Evolutionary conservation across 306 rosid species (phyloP), one percentile per base, ranked within the genome.

Genomic region (Vicia faba): DNA sequence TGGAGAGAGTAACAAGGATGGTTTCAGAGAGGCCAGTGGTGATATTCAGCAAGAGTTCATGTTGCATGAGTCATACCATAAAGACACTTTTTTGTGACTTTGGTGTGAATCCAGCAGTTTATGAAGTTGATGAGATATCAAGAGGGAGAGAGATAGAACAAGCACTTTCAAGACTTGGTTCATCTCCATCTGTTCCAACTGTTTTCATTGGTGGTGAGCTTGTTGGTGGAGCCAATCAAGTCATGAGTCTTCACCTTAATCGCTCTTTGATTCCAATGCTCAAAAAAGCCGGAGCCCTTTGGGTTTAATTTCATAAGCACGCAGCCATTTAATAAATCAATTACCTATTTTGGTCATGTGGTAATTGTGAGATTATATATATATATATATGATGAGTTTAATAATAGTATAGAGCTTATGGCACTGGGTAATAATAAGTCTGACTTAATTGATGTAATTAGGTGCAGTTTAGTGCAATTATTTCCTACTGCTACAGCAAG

Each of bases 181-280:
- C 86, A 33, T 85, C 68, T 68, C 99, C 97, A 0, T 78, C 91
- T 0, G 97, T 95, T 16, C 99, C 99, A 0, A 88, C 90, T 0
- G 90, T 95, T 61, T 90, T 88, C 90, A 95, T 95, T 3, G 90
- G 85, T 7, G 96, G 96, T 4, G 80, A 88, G 44, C 85, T 90
- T 38, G 81, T 90, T 0, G 99, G 99, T 7, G 97, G 99, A 55
- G 79, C 95, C 61, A 95, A 88, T 76, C 89, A 95, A 70, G 87
- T 95, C 23, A 90, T 90, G 99, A 90, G 84, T 61, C 99, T 86
- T 79, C 99, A 90, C 70, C 96, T 95, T 18, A 81, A 82, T 29
- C 78, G 97, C 4, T 79, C 93, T 80, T 76, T 95, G 54, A 85
- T 88, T 71, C 96, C 99, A 40, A 90, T 95, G 99, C 99, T 95